phyloP scores from a whole-genome alignment of 1,284 basidiomycete species.

The Pseudomicrostroma phylloplanum region DNA sequence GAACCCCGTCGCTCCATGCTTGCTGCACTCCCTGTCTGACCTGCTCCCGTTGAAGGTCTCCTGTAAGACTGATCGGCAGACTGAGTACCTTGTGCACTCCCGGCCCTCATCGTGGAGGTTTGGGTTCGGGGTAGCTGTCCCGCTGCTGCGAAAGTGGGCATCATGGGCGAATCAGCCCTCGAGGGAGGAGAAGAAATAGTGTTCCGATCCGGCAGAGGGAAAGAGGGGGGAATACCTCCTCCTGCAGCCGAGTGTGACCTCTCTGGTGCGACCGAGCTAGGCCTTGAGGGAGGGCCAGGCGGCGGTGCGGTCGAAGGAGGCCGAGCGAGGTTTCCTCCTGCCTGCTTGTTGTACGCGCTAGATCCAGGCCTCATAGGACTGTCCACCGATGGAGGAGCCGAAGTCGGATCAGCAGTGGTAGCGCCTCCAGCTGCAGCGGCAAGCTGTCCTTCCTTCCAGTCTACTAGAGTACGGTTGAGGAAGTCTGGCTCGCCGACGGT shows the following conservation, averaged over 20 bases:
- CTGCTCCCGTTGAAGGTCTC: not conserved
- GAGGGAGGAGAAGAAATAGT: conserved; percentile 1
- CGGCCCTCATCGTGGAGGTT: not conserved
- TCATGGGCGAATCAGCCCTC: conserved; percentile 6
- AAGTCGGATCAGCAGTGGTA: not conserved
- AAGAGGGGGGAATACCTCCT: not conserved
- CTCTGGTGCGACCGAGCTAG: not conserved
- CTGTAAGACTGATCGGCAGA: no score
- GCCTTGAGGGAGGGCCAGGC: not conserved
- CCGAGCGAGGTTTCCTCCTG: not conserved
- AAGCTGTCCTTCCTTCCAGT: conserved; percentile 15
- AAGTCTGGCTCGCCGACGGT: conserved; percentile 40
- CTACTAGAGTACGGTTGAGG: conserved; percentile 37
- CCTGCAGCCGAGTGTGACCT: not conserved
- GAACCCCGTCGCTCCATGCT: not conserved
- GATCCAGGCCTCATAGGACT: not conserved
- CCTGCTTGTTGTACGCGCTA: no score
- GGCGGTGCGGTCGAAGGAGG: not conserved
- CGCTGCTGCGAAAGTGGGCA: not conserved
- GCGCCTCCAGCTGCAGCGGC: not conserved
- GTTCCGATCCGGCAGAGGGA: not conserved
- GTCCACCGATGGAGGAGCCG: not conserved
- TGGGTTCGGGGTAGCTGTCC: not conserved
- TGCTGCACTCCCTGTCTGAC: not conserved
- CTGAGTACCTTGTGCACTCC: not conserved